These are phyloP conservation scores for Neurospora hispaniola DNA, from an alignment of 495 filamentous ascomycete genomes.

Conservation along the genomic window DNA sequence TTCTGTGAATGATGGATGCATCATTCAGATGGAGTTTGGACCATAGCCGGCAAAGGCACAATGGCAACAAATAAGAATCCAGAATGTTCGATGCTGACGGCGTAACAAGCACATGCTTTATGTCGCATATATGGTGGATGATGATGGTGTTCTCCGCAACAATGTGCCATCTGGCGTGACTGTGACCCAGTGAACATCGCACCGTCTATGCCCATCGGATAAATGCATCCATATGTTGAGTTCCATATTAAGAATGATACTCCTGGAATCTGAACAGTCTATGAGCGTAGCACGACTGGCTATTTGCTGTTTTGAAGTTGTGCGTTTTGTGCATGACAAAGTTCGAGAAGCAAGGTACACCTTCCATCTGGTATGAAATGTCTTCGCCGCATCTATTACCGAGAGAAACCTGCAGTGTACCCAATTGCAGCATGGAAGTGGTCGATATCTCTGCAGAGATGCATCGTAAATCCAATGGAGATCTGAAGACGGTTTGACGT, in stretches of 20 bases:
- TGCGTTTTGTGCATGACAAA: background rate
- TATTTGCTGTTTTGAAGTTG: background rate
- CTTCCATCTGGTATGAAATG: background rate
- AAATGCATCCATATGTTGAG: slow-evolving; percentile 21
- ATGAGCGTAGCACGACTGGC: background rate
- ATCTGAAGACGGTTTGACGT: background rate
- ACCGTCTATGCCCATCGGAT: slow-evolving; percentile 19
- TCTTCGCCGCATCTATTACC: background rate
- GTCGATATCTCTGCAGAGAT: background rate
- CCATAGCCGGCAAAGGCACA: slow-evolving; percentile 1
- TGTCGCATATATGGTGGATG: slow-evolving; percentile 17
- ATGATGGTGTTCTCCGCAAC: slow-evolving; percentile 16
- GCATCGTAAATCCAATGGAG: background rate
- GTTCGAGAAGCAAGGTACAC: background rate
- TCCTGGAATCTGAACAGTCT: slow-evolving; percentile 14
- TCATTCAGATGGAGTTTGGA: slow-evolving; percentile 8
- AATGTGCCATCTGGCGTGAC: slow-evolving; percentile 40
- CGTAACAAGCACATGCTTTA: slow-evolving; percentile 12
- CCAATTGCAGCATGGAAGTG: background rate
- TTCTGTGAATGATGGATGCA: slow-evolving; percentile 10
- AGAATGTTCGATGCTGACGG: slow-evolving; percentile 12
- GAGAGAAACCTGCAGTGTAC: background rate
- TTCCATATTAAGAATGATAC: slow-evolving; percentile 19
- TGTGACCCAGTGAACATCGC: slow-evolving; percentile 23
- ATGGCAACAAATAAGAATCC: slow-evolving; percentile 11